Percentiles rank a stretch among this genome's conserved stretches.
phyloP scores from a whole-genome alignment of 306 rosid species.

The Casuarina equisetifolia region DNA sequence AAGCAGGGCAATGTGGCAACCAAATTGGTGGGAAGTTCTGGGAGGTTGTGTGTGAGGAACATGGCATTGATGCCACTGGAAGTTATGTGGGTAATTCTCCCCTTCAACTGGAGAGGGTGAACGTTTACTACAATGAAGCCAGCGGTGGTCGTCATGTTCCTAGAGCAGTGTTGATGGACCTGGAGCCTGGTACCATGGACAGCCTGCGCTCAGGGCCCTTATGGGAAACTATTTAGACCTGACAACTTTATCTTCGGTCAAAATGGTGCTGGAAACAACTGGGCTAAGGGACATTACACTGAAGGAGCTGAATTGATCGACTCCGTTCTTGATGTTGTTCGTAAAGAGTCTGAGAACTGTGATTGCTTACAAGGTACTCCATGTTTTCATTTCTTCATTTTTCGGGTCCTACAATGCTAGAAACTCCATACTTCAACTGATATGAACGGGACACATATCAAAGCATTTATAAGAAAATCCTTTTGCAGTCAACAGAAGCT shows the following conservation, averaged over 20 bases:
- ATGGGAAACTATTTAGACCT: constrained; percentile 74
- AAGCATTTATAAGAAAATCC: too few relatives aligned
- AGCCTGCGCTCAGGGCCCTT: constrained; percentile 77
- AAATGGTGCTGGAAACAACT: constrained; percentile 90
- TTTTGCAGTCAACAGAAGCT: too few relatives aligned
- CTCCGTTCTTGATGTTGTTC: constrained; percentile 88
- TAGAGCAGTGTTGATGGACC: constrained; percentile 83
- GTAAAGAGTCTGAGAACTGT: constrained; percentile 89
- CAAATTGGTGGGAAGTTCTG: constrained; percentile 89
- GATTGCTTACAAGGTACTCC: constrained; percentile 83
- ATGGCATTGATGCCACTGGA: constrained; percentile 74
- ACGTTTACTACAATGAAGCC: constrained; percentile 85
- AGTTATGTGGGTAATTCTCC: constrained; percentile 60
- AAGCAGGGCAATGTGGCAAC: constrained; percentile 92
- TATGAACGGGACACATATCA: too few relatives aligned
- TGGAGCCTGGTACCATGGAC: constrained; percentile 95
- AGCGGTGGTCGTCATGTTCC: constrained; percentile 85
- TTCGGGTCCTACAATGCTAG: background rate
- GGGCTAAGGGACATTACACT: constrained; percentile 93
- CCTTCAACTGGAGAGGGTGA: constrained; percentile 82
- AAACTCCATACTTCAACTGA: too few relatives aligned
- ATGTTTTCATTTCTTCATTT: background rate
- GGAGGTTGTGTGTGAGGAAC: constrained; percentile 93
- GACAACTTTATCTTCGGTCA: constrained; percentile 89
- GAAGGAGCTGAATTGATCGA: constrained; percentile 92